Conservation (phyloP, 371 early-diverging fungal species). For the Conidiobolus incongruus region DNA sequence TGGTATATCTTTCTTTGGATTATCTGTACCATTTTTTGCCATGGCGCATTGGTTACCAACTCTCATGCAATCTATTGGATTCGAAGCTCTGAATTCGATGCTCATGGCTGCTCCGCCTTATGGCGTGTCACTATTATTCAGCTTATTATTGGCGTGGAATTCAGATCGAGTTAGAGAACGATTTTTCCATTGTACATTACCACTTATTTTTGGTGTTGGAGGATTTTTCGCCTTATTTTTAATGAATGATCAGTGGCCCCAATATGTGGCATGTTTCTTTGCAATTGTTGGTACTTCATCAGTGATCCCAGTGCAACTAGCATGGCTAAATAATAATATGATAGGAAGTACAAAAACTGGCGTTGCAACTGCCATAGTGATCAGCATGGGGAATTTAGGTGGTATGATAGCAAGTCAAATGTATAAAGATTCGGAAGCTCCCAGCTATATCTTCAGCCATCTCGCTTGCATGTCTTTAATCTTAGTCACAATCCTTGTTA, state of each 20-base stretch:
- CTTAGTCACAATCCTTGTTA: too few species aligned
- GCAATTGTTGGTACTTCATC: constrained; percentile 26
- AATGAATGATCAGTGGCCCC: constrained; percentile 10
- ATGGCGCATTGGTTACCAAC: constrained; percentile 37
- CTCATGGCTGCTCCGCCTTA: constrained; percentile 21
- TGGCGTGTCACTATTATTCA: constrained; percentile 21
- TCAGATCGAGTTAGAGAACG: constrained; percentile 36
- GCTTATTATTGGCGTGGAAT: constrained; percentile 26
- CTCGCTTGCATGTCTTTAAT: too few species aligned
- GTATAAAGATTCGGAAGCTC: neutral
- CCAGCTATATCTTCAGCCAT: neutral
- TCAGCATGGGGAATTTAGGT: constrained; percentile 35
- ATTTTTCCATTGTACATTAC: constrained; percentile 31
- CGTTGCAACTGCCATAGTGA: constrained; percentile 27
- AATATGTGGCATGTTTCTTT: constrained; percentile 25
- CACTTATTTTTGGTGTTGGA: constrained; percentile 28
- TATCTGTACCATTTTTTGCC: constrained; percentile 27
- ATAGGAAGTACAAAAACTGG: constrained; percentile 39
- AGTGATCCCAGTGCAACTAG: constrained; percentile 27
- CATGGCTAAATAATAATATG: constrained; percentile 33
- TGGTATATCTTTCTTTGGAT: constrained; percentile 21
- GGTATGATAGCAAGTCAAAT: constrained; percentile 11
- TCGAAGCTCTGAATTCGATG: constrained; percentile 13
- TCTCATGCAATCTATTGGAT: constrained; percentile 19
- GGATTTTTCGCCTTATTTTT: constrained; percentile 35